Conservation (phyloP, 305 asterid species). For the Petunia hybrid region DNA sequence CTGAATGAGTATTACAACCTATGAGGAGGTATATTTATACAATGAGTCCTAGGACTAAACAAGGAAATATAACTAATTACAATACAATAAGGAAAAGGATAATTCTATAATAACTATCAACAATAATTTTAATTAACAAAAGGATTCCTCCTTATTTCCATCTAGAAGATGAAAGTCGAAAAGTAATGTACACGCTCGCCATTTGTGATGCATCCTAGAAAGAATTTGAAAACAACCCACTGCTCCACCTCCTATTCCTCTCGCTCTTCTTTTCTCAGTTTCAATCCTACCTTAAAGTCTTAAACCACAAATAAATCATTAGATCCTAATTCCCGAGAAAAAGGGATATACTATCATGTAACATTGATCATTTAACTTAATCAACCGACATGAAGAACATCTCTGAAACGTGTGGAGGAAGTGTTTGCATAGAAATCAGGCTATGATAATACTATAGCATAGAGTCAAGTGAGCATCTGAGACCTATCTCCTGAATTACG, state of each 20-base stretch:
- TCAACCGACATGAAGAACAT: not conserved
- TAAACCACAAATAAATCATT: conserved; percentile 22
- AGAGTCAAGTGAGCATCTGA: conserved; percentile 7
- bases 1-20: too few relatives aligned
- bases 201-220: not conserved
- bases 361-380: conserved; percentile 12
- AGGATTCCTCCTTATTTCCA: not conserved
- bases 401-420: conserved; percentile 9
- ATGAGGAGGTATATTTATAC: too few relatives aligned
- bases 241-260: conserved; percentile 1
- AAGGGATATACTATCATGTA: not conserved
- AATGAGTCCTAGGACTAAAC: too few relatives aligned
- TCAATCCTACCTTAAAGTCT: conserved; percentile 24
- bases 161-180: conserved; percentile 27
- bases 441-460: not conserved
- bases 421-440: not conserved
- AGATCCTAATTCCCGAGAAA: conserved; percentile 8
- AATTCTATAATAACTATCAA: too few relatives aligned
- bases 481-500: not conserved
- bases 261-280: not conserved
- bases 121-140: too few relatives aligned
- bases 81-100: too few relatives aligned
- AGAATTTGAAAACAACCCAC: conserved; percentile 2
- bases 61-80: too few relatives aligned
- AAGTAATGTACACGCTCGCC: not conserved